Evolutionary conservation across 495 filamentous ascomycete species (phyloP).

Genomic region (Trichoderma orchidacearum): DNA sequence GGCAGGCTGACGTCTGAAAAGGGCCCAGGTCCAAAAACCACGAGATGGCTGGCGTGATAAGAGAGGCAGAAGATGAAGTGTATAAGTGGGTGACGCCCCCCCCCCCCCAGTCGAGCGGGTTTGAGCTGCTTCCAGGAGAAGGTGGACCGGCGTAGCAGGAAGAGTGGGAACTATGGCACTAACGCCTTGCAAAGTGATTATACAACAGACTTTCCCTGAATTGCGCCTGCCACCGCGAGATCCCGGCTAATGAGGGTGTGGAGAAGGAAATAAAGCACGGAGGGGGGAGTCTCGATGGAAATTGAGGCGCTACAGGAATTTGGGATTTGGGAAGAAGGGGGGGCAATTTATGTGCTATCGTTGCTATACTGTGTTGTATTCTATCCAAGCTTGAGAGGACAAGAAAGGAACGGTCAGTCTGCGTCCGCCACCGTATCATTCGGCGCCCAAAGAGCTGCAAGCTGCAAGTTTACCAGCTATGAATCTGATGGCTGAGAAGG

Average conservation of each 20-base stretch:
- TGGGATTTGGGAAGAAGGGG: not conserved
- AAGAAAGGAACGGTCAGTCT: no score
- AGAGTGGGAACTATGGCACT: not conserved
- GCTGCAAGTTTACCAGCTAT: no score
- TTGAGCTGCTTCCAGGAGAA: not conserved
- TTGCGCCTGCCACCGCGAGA: not conserved
- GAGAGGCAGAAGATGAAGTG: no score
- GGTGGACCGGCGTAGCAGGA: not conserved
- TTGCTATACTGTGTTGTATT: no score
- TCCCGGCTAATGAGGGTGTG: not conserved
- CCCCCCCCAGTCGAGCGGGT: not conserved
- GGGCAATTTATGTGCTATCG: not conserved
- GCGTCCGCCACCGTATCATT: no score
- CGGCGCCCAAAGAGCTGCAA: no score
- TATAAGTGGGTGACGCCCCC: not conserved
- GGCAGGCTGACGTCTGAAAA: not conserved
- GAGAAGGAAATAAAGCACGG: not conserved
- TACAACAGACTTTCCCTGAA: no score
- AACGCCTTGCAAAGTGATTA: no score
- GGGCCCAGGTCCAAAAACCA: not conserved
- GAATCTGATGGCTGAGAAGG: no score
- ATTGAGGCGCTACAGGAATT: not conserved
- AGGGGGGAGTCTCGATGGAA: slow-evolving; percentile 1
- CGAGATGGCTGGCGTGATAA: not conserved
- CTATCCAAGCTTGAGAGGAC: no score